phyloP scores from a whole-genome alignment of 805 yeast genomes.

The Pichia deserticola region DNA sequence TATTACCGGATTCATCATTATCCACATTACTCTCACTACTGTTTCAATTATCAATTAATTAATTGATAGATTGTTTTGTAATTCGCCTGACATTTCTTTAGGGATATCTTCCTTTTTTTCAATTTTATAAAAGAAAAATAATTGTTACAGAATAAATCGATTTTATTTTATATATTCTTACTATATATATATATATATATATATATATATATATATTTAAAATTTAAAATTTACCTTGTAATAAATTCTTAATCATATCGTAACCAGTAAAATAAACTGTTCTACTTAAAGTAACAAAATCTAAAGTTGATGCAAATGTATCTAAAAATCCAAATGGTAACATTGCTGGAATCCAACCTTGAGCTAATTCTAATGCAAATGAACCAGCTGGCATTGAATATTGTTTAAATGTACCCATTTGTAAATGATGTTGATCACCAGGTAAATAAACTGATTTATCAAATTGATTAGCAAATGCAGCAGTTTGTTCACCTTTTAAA shows the following conservation, averaged over 20 bases:
- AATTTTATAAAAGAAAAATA: no score
- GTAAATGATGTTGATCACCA: constrained; percentile 79
- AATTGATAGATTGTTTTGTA: no score
- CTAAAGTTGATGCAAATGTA: constrained; percentile 72
- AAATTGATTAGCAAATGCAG: constrained; percentile 59
- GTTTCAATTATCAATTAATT: no score
- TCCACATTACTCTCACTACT: no score
- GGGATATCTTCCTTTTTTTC: no score
- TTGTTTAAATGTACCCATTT: constrained; percentile 71
- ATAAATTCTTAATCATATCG: constrained; percentile 66
- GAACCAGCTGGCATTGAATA: constrained; percentile 77
- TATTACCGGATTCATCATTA: no score
- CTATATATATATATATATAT: no score
- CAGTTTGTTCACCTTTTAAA: constrained; percentile 68
- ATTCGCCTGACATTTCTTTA: no score
- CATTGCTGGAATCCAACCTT: constrained; percentile 99
- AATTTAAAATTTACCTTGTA: constrained; percentile 61
- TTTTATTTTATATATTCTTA: no score
- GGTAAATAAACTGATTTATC: constrained; percentile 69
- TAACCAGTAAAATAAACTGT: constrained; percentile 71
- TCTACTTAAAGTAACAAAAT: constrained; percentile 55
- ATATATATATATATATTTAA: no score
- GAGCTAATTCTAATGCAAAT: constrained; percentile 91
- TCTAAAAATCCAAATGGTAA: constrained; percentile 91
- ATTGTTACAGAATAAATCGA: no score